Percentiles rank a stretch among this genome's conserved stretches.
phyloP scores from a whole-genome alignment of 2,329 filamentous ascomycete genomes.

The Alternaria longipes region DNA sequence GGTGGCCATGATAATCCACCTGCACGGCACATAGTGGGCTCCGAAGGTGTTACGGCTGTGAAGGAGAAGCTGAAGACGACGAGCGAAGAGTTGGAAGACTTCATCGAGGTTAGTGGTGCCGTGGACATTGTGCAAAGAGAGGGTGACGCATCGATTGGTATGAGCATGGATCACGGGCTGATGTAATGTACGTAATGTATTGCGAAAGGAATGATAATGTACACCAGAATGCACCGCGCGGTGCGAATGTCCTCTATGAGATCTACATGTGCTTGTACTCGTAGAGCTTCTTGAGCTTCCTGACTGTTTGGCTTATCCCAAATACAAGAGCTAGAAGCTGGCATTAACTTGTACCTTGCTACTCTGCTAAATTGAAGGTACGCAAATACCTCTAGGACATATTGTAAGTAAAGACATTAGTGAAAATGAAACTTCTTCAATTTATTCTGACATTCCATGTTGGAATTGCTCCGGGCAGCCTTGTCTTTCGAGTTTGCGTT shows the following conservation, averaged over 20 bases:
- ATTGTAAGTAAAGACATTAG: not conserved
- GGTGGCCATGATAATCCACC: conserved; percentile 96
- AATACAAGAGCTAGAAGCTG: not conserved
- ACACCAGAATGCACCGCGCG: no score
- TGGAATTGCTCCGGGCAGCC: no score
- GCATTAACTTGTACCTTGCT: not conserved
- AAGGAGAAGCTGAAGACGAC: conserved; percentile 97
- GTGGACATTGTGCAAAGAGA: conserved; percentile 71
- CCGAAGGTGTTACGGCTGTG: conserved; percentile 85
- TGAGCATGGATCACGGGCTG: conserved; percentile 23
- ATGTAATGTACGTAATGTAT: not conserved
- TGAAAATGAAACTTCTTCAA: not conserved
- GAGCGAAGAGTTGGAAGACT: conserved; percentile 95
- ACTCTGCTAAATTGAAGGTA: not conserved
- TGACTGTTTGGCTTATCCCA: not conserved
- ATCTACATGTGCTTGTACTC: no score
- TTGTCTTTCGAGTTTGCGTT: no score
- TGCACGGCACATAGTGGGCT: conserved; percentile 90
- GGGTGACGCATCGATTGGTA: conserved; percentile 21
- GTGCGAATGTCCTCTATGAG: no score
- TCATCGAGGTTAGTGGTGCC: conserved; percentile 86
- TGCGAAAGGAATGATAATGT: no score
- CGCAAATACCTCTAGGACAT: not conserved
- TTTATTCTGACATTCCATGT: not conserved
- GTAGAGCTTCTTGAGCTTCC: no score